Conservation (phyloP, 768 basidiomycete genomes). For the Kwoniella sp. region DNA sequence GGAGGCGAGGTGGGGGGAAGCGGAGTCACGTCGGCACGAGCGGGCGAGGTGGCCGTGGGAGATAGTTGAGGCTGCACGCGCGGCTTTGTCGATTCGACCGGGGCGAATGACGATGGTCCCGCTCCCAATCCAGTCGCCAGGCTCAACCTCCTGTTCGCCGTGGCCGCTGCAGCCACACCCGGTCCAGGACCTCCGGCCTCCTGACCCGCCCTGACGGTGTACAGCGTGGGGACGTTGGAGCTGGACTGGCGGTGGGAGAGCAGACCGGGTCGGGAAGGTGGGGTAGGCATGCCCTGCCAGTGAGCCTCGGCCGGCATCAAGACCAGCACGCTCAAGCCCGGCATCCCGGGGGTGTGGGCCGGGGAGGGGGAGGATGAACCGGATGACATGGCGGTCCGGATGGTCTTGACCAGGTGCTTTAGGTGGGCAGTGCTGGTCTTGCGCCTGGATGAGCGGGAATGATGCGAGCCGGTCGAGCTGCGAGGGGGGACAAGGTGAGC, state of each 20-base stretch:
- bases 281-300: slow-evolving; percentile 12
- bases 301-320: slow-evolving; percentile 32
- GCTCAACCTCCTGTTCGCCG: slow-evolving; percentile 26
- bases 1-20: too few relatives aligned
- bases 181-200: too few relatives aligned
- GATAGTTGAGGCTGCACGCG: slow-evolving; percentile 3
- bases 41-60: neutral
- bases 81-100: too few relatives aligned
- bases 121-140: slow-evolving; percentile 36
- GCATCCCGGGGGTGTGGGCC: too few relatives aligned
- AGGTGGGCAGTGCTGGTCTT: slow-evolving; percentile 15
- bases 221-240: slow-evolving; percentile 19
- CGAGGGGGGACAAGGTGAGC: slow-evolving; percentile 9
- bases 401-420: slow-evolving; percentile 6
- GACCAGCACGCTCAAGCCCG: slow-evolving; percentile 29
- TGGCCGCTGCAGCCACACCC: too few relatives aligned
- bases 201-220: slow-evolving; percentile 9
- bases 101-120: too few relatives aligned
- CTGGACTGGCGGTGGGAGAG: slow-evolving; percentile 23
- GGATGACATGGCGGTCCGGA: slow-evolving; percentile 7
- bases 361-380: too few relatives aligned
- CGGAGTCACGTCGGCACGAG: neutral
- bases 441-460: slow-evolving; percentile 1
- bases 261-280: slow-evolving; percentile 15
- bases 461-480: neutral